Conservation (phyloP, 2,329 filamentous ascomycete species). For the Microdochium bolleyi region DNA sequence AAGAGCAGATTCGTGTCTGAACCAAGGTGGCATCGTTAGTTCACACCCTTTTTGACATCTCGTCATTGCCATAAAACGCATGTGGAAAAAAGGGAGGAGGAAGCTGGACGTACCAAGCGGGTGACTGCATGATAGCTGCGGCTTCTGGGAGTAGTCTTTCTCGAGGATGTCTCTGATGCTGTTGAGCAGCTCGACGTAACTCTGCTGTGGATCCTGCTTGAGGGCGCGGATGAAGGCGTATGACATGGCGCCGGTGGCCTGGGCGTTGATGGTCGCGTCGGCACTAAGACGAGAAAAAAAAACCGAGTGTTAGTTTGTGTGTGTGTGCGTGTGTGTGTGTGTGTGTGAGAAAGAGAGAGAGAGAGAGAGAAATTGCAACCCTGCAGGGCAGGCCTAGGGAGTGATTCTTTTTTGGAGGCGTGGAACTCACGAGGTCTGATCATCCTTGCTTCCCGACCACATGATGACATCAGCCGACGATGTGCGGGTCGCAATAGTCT, state of each 20-base stretch:
- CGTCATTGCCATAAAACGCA: no score
- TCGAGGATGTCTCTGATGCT: conserved; percentile 89
- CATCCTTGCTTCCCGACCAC: conserved; percentile 95
- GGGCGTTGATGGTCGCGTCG: conserved; percentile 82
- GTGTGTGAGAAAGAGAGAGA: no score
- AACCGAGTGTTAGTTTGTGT: background rate
- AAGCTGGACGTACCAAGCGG: conserved; percentile 66
- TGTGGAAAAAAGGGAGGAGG: conserved; percentile 1
- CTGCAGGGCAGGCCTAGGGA: no score
- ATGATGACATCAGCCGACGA: conserved; percentile 93
- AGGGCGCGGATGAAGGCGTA: conserved; percentile 92
- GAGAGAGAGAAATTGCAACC: no score
- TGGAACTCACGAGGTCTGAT: conserved; percentile 76
- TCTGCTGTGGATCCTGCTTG: conserved; percentile 96
- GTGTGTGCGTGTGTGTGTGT: no score
- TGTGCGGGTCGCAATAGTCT: conserved; percentile 80
- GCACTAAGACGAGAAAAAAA: conserved; percentile 43
- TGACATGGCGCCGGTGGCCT: conserved; percentile 96
- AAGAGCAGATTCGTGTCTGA: conserved; percentile 56
- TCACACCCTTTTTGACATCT: no score
- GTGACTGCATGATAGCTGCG: conserved; percentile 94
- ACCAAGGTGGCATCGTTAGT: conserved; percentile 4
- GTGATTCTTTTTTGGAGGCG: no score
- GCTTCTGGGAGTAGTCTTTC: conserved; percentile 86
- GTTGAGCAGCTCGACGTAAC: conserved; percentile 93